Conservation (phyloP, 2,329 filamentous ascomycete species). For the Fusarium tupiense region DNA sequence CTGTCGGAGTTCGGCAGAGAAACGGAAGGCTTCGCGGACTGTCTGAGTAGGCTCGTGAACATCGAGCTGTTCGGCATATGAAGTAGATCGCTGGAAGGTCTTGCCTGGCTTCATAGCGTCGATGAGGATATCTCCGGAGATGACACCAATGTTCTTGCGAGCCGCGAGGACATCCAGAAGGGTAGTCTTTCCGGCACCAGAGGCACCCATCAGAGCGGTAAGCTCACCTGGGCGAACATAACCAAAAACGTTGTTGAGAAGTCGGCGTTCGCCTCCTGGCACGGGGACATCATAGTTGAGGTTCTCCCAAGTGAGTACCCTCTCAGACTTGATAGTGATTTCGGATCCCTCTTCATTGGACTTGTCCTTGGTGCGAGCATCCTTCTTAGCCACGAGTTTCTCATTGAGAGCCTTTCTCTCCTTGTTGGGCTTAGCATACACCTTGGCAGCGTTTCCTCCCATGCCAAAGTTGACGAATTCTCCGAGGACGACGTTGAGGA, state of each 20-base stretch:
- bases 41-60: conserved; percentile 70
- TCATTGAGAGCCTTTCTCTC: conserved; percentile 74
- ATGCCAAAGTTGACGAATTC: conserved; percentile 82
- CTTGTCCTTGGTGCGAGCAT: conserved; percentile 61
- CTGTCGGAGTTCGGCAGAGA: conserved; percentile 70
- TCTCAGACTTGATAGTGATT: conserved; percentile 67
- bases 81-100: conserved; percentile 70
- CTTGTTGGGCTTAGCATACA: conserved; percentile 76
- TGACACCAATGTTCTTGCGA: conserved; percentile 70
- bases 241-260: conserved; percentile 67
- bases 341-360: conserved; percentile 57
- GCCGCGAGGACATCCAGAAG: conserved; percentile 78
- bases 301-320: conserved; percentile 86
- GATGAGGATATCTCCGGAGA: conserved; percentile 65
- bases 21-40: conserved; percentile 70
- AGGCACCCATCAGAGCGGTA: conserved; percentile 83
- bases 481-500: conserved; percentile 79
- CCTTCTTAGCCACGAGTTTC: conserved; percentile 67
- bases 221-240: conserved; percentile 81
- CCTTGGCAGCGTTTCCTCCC: conserved; percentile 82
- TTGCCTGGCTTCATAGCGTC: conserved; percentile 66
- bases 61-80: conserved; percentile 71
- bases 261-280: conserved; percentile 63
- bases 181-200: conserved; percentile 89
- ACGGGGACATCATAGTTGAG: conserved; percentile 80